A percentile compares a stretch with the other conserved stretches of the same genome.
phyloP scores from a whole-genome alignment of 164 flowering plant species.

The Aristolochia contorta region DNA sequence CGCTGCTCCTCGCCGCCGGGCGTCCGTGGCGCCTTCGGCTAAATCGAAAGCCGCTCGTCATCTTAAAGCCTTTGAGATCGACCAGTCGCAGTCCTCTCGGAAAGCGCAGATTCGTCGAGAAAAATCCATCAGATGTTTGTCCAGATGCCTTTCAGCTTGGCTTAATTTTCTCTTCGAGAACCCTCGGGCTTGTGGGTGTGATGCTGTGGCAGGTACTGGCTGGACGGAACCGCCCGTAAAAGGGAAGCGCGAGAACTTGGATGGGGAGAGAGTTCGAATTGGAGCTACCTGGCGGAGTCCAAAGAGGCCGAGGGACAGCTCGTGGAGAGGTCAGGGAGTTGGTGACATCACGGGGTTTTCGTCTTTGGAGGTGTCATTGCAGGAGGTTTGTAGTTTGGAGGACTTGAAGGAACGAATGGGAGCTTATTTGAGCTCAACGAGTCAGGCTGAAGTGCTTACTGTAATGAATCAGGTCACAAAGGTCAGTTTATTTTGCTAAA shows the following conservation, averaged over 20 bases:
- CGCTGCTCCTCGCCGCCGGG: conserved; percentile 19
- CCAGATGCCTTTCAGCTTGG: conserved; percentile 75
- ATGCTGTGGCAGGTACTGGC: conserved; percentile 4
- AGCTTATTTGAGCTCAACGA: conserved; percentile 44
- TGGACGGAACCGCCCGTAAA: conserved; percentile 11
- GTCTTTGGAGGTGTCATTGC: conserved; percentile 38
- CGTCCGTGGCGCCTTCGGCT: conserved; percentile 20
- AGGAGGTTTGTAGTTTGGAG: conserved; percentile 78
- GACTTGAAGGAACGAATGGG: conserved; percentile 77
- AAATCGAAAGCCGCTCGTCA: conserved; percentile 36
- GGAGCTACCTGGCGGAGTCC: conserved; percentile 55
- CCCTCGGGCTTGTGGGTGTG: conserved; percentile 70
- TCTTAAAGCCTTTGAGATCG: conserved; percentile 64
- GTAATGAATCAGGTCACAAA: conserved; percentile 65
- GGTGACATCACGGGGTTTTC: conserved; percentile 23
- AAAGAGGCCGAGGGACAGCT: conserved; percentile 49
- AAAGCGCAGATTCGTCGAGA: conserved; percentile 48
- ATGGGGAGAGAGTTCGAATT: conserved; percentile 26
- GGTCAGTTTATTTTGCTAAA: conserved; percentile 25
- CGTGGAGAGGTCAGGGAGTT: conserved; percentile 17
- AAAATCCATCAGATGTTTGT: conserved; percentile 42
- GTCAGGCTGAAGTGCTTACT: conserved; percentile 59
- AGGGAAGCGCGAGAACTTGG: conserved; percentile 52
- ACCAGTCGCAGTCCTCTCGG: conserved; percentile 69
- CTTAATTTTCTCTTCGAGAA: conserved; percentile 71